A percentile compares a stretch with the other conserved stretches of the same genome.
Evolutionary conservation across 305 asterid genomes (phyloP).

Genomic region (Fraxinus nigra): DNA sequence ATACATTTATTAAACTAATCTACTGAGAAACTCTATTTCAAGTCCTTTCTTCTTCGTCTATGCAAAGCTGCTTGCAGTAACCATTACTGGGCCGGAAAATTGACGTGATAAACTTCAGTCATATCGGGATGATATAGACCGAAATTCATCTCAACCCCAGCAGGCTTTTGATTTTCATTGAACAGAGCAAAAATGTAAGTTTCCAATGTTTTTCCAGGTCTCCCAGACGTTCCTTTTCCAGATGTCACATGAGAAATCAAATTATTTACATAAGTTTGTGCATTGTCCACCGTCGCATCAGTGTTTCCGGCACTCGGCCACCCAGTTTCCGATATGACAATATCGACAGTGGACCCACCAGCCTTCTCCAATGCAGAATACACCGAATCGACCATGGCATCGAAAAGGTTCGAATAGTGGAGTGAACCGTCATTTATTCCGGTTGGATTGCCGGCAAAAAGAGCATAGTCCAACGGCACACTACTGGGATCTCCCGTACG

Average conservation of each 20-base stretch:
- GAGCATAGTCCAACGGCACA: conserved; percentile 22
- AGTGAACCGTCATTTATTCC: neutral
- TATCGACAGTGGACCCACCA: neutral
- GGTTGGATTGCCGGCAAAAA: neutral
- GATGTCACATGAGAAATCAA: conserved; percentile 17
- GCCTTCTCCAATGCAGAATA: conserved; percentile 27
- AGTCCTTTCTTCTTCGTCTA: neutral
- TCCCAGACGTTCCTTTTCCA: conserved; percentile 24
- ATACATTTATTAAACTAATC: neutral
- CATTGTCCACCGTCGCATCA: conserved; percentile 27
- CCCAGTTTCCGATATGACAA: conserved; percentile 27
- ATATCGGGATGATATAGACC: conserved; percentile 30
- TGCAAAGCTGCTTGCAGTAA: neutral
- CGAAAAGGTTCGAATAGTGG: conserved; percentile 19
- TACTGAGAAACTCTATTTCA: neutral
- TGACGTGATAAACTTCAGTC: conserved; percentile 38
- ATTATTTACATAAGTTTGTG: conserved; percentile 25
- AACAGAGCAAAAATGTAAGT: conserved; percentile 36
- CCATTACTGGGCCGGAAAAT: conserved; percentile 2
- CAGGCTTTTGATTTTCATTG: conserved; percentile 31
- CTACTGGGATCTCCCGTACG: neutral
- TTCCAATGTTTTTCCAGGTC: conserved; percentile 26
- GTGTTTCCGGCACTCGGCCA: conserved; percentile 32
- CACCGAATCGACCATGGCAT: conserved; percentile 26
- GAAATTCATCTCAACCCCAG: conserved; percentile 30